A percentile compares a stretch with the other conserved stretches of the same genome.
These are phyloP conservation scores for Plasmodium billcollinsi DNA, from an alignment of 169 alveolate genomes.

Conservation along the genomic window DNA sequence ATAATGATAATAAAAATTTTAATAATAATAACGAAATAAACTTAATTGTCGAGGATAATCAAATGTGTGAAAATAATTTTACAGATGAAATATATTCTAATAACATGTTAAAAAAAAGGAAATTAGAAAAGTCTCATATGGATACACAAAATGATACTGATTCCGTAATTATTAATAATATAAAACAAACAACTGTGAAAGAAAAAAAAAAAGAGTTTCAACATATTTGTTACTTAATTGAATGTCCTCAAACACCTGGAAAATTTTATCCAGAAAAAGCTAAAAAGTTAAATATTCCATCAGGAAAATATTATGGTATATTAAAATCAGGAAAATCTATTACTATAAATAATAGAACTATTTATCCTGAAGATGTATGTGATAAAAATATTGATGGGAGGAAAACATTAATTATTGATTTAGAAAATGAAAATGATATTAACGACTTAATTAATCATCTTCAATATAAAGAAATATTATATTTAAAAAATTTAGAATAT, in stretches of 20 bases:
- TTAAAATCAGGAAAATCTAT: slow-evolving; percentile 90
- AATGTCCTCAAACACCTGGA: slow-evolving; percentile 83
- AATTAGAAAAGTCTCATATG: background rate
- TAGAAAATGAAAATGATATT: slow-evolving; percentile 24
- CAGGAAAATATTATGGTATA: slow-evolving; percentile 90
- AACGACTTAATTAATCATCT: slow-evolving; percentile 21
- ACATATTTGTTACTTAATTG: slow-evolving; percentile 72
- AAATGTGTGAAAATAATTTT: background rate
- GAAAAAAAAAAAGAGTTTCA: slow-evolving; percentile 6
- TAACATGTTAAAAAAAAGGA: slow-evolving; percentile 17
- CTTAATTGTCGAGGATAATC: background rate
- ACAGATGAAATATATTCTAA: background rate
- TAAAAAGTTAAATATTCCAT: slow-evolving; percentile 84
- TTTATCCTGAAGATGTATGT: slow-evolving; percentile 90
- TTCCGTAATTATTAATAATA: background rate
- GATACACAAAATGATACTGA: background rate
- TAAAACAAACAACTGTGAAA: background rate
- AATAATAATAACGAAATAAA: background rate
- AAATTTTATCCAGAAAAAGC: slow-evolving; percentile 87
- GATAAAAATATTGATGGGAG: slow-evolving; percentile 87
- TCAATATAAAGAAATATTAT: slow-evolving; percentile 11
- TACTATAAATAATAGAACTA: slow-evolving; percentile 83
- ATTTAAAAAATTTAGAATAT: slow-evolving; percentile 72
- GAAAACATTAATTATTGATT: slow-evolving; percentile 68
- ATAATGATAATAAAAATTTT: too few relatives aligned